Evolutionary conservation across 441 rosid genomes (phyloP).

Genomic region (Croton laevigatus): DNA sequence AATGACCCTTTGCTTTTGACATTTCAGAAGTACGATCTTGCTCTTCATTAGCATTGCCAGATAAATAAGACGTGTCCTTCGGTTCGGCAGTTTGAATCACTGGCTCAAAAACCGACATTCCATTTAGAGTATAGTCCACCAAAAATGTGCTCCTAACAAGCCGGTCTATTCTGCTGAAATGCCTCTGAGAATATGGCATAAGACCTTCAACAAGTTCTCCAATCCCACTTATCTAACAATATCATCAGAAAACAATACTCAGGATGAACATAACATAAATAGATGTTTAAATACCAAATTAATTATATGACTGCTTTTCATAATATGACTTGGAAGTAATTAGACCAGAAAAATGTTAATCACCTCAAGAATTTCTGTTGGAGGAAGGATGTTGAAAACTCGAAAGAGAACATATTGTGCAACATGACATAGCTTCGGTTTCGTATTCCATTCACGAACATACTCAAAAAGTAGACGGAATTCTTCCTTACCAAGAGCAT

Average conservation of each 20-base stretch:
- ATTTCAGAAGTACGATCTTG: conserved; percentile 18
- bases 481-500: conserved; percentile 69
- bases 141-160: conserved; percentile 81
- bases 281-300: no score
- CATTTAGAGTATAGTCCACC: conserved; percentile 76
- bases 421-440: conserved; percentile 84
- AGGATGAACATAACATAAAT: not conserved
- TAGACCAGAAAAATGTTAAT: conserved; percentile 3
- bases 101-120: conserved; percentile 87
- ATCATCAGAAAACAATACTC: not conserved
- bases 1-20: conserved; percentile 28
- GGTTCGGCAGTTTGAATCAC: conserved; percentile 26
- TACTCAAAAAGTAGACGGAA: conserved; percentile 68
- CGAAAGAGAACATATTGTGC: conserved; percentile 78
- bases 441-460: conserved; percentile 90
- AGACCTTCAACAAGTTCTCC: conserved; percentile 84
- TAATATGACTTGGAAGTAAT: not conserved
- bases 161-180: conserved; percentile 84
- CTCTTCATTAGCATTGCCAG: conserved; percentile 22
- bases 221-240: conserved; percentile 65
- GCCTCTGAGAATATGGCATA: conserved; percentile 90
- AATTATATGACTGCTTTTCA: not conserved
- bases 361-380: conserved; percentile 80
- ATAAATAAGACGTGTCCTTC: conserved; percentile 14
- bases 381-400: conserved; percentile 70